Conservation (phyloP, 106 monocot species). For the Gastrodia elata region DNA sequence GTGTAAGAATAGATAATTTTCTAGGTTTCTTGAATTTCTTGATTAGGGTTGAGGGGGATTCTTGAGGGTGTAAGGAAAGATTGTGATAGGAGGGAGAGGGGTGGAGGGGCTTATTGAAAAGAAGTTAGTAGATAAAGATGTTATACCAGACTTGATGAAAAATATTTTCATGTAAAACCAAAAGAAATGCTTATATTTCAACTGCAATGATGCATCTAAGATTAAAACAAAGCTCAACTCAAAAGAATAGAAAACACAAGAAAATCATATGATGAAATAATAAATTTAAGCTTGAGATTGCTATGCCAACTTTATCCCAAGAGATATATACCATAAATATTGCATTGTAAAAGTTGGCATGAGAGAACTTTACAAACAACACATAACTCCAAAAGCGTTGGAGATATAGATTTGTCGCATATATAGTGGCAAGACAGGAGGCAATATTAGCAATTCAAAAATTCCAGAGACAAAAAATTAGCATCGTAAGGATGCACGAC, state of each 20-base stretch:
- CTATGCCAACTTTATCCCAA: neutral
- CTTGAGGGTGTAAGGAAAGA: no score
- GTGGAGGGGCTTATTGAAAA: no score
- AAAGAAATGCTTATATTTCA: neutral
- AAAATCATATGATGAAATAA: neutral
- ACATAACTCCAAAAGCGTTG: neutral
- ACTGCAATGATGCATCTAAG: neutral
- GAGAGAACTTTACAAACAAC: neutral
- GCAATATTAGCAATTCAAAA: neutral
- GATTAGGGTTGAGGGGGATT: no score
- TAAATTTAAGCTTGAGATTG: neutral
- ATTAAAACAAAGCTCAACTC: neutral
- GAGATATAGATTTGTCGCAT: neutral
- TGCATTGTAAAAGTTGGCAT: neutral
- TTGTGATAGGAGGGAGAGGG: no score
- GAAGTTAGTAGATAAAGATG: no score
- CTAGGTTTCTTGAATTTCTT: no score
- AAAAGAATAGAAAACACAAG: neutral
- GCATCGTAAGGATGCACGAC: no score
- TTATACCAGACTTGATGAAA: neutral
- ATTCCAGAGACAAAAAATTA: neutral
- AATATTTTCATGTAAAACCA: neutral
- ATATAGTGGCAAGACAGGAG: neutral
- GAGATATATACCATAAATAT: neutral
- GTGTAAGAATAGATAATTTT: no score